Conservation (phyloP, 495 filamentous ascomycete species). For the Aspergillus sclerotioniger region DNA sequence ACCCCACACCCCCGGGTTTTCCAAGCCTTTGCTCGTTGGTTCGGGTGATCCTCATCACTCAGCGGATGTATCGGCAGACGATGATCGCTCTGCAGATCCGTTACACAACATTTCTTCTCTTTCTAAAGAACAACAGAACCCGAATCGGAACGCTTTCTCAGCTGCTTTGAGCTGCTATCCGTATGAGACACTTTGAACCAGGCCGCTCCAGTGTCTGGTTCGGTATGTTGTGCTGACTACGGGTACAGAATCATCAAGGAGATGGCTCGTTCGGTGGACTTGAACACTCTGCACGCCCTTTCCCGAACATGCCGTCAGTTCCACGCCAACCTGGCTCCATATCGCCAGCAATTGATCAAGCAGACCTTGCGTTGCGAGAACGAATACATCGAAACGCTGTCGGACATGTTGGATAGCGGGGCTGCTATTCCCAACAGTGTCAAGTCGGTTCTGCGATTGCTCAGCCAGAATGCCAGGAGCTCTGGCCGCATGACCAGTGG, state of each 20-base stretch:
- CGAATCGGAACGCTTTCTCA: conserved; percentile 69
- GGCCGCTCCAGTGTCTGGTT: conserved; percentile 17
- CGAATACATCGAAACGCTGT: conserved; percentile 52
- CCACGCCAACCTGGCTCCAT: conserved; percentile 70
- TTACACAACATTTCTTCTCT: conserved; percentile 15
- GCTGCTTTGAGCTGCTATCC: conserved; percentile 86
- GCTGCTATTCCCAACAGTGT: conserved; percentile 35
- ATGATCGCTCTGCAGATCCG: conserved; percentile 11
- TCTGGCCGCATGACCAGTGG: conserved; percentile 53
- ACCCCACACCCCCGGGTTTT: conserved; percentile 24
- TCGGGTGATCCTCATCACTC: conserved; percentile 1
- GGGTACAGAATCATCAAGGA: conserved; percentile 67
- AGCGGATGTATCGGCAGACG: conserved; percentile 13
- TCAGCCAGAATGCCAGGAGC: conserved; percentile 31
- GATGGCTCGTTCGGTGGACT: conserved; percentile 71
- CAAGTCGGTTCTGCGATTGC: conserved; percentile 35
- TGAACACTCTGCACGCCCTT: conserved; percentile 79
- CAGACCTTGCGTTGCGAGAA: conserved; percentile 77
- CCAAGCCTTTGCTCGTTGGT: conserved; percentile 25
- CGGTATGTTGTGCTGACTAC: conserved; percentile 21
- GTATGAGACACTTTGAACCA: conserved; percentile 51
- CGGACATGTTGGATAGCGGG: conserved; percentile 36
- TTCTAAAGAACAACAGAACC: conserved; percentile 45
- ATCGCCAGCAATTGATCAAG: conserved; percentile 65
- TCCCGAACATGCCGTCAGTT: conserved; percentile 79